A percentile compares a stretch with the other conserved stretches of the same genome.
These are phyloP conservation scores for Botryosphaeria dothidea DNA, from an alignment of 2,329 filamentous ascomycete species.

Conservation along the genomic window DNA sequence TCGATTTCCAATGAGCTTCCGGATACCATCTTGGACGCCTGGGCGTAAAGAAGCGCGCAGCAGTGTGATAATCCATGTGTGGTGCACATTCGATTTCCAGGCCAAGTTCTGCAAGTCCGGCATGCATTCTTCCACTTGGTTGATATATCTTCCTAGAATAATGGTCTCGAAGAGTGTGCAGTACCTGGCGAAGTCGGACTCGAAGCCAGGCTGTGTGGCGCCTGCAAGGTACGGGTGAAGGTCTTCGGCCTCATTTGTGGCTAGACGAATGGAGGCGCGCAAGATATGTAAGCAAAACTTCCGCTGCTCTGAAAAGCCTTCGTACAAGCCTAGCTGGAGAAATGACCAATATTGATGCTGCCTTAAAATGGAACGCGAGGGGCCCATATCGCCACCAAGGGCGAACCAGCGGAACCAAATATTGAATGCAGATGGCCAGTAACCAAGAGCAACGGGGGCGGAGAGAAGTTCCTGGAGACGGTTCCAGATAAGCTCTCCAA, in stretches of 20 bases:
- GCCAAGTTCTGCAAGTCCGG: conserved; percentile 43
- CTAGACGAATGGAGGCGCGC: conserved; percentile 36
- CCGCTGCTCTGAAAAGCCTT: conserved; percentile 47
- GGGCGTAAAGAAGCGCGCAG: conserved; percentile 43
- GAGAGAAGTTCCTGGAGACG: conserved; percentile 1
- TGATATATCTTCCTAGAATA: conserved; percentile 50
- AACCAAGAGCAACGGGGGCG: background rate
- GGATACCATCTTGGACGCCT: conserved; percentile 47
- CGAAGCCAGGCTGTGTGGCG: conserved; percentile 21
- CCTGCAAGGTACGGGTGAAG: conserved; percentile 2
- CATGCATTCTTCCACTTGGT: conserved; percentile 50
- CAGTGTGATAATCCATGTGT: conserved; percentile 45
- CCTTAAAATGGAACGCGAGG: conserved; percentile 28
- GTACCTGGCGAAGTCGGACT: conserved; percentile 44
- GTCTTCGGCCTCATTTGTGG: conserved; percentile 20
- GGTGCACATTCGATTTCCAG: conserved; percentile 35
- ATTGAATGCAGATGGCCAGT: conserved; percentile 24
- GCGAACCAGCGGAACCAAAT: conserved; percentile 41
- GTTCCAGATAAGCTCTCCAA: conserved; percentile 11
- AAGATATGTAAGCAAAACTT: conserved; percentile 50
- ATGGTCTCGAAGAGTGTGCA: conserved; percentile 50
- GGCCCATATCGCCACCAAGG: conserved; percentile 23
- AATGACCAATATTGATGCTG: conserved; percentile 42
- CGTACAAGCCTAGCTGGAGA: conserved; percentile 40
- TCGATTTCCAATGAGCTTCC: conserved; percentile 49